Conservation (phyloP, 129 eudicot genomes). For the Flaveria ramosissima region DNA sequence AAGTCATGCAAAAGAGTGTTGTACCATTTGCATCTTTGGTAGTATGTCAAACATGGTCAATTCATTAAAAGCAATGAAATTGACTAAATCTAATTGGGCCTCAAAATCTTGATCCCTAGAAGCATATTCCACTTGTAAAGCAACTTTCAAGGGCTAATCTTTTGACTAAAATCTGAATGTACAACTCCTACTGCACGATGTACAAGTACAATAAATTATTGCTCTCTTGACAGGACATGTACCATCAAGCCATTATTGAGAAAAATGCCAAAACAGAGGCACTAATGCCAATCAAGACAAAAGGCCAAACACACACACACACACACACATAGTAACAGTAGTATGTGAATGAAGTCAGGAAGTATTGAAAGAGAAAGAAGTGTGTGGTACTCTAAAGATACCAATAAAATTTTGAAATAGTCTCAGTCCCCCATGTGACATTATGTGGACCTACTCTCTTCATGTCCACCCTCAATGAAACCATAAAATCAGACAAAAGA, state of each 20-base stretch:
- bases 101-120: slow-evolving; percentile 10
- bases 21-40: slow-evolving; percentile 19
- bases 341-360: slow-evolving; percentile 36
- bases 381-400: slow-evolving; percentile 44
- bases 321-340: slow-evolving; percentile 8
- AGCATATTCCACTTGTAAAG: background rate
- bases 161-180: slow-evolving; percentile 19
- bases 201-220: slow-evolving; percentile 25
- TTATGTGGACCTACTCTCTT: slow-evolving; percentile 52
- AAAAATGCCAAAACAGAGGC: slow-evolving; percentile 45
- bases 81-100: slow-evolving; percentile 19
- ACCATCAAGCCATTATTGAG: slow-evolving; percentile 45
- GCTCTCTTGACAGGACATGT: slow-evolving; percentile 36
- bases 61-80: background rate
- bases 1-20: background rate
- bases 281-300: slow-evolving; percentile 37
- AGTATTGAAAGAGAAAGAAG: slow-evolving; percentile 58
- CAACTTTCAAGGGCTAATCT: background rate
- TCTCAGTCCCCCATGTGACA: slow-evolving; percentile 78
- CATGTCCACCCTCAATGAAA: slow-evolving; percentile 59
- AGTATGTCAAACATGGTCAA: background rate
- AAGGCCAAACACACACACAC: slow-evolving; percentile 7
- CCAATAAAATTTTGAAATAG: slow-evolving; percentile 45
- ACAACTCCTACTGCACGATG: slow-evolving; percentile 23
- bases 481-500: slow-evolving; percentile 62